Evolutionary conservation across 441 rosid genomes (phyloP), one percentile per base, ranked within the genome.

Genomic region (Croton laevigatus): DNA sequence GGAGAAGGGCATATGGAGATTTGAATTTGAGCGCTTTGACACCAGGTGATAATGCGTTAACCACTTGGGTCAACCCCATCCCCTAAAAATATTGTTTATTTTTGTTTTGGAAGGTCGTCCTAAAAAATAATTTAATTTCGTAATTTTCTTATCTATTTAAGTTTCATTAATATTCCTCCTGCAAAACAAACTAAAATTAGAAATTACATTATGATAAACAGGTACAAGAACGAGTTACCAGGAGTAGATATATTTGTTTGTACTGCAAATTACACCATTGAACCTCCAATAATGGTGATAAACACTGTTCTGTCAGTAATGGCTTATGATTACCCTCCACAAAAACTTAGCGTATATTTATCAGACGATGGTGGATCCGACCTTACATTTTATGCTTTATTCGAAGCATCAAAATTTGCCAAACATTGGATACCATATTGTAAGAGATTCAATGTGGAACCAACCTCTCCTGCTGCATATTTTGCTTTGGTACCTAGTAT

Each of bases 311-410:
- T 89, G 59, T 91, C 97, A 0, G 81, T 81, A 23, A 64, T 83
- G 86, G 88, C 94, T 3, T 84, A 84, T 6, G 81, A 88, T 51
- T 91, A 89, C 34, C 94, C 96, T 1, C 48, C 86, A 1, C 84
- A 88, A 58, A 88, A 86, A 76, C 83, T 87, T 7, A 77, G 78
- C 16, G 73, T 87, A 1, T 90, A 86, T 68, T 81, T 92, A 23
- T 90, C 93, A 0, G 96, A 92, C 19, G 97, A 90, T 38, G 90
- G 83, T 8, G 89, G 87, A 1, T 88, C 93, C 0, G 75, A 80
- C 48, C 58, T 87, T 13, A 88, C 93, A 16, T 86, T 85, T 46
- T 88, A 81, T 71, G 91, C 97, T 53, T 78, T 88, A 44, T 12
- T 86, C 12, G 91, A 86, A 71, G 89, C 96, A 1, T 78, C 88